Percentiles rank a stretch among this genome's conserved stretches.
These are phyloP conservation scores for Fusarium bulbicola DNA, from an alignment of 2,329 filamentous ascomycete genomes.

Conservation along the genomic window DNA sequence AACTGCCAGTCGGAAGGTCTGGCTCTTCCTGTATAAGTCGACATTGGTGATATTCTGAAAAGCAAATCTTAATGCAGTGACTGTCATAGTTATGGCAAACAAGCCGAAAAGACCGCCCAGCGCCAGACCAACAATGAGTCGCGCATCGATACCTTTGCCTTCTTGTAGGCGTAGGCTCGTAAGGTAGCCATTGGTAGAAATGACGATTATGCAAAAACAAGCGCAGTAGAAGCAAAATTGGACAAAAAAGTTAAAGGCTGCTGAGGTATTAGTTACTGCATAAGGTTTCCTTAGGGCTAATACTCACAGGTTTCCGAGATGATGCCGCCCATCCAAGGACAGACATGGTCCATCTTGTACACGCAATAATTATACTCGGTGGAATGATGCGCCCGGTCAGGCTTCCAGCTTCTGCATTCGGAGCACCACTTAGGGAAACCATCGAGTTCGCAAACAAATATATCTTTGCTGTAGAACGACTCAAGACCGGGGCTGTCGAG, in stretches of 20 bases:
- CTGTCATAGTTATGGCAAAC: conserved; percentile 82
- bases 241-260: conserved; percentile 88
- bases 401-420: conserved; percentile 85
- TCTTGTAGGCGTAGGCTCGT: conserved; percentile 62
- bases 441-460: conserved; percentile 84
- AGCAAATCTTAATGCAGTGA: conserved; percentile 75
- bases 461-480: conserved; percentile 81
- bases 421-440: conserved; percentile 90
- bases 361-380: conserved; percentile 84
- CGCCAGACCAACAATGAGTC: conserved; percentile 73
- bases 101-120: conserved; percentile 78
- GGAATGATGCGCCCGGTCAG: conserved; percentile 88
- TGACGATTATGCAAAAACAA: conserved; percentile 70
- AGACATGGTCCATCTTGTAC: conserved; percentile 93
- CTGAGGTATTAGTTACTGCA: not conserved
- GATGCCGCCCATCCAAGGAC: conserved; percentile 95
- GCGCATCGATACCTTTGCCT: conserved; percentile 58
- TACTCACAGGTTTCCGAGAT: conserved; percentile 78
- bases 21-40: conserved; percentile 73
- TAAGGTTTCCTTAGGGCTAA: not conserved
- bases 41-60: conserved; percentile 84
- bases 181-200: conserved; percentile 72
- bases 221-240: conserved; percentile 83
- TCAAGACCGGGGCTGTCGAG: conserved; percentile 76
- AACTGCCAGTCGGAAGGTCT: conserved; percentile 78